A percentile compares a stretch with the other conserved stretches of the same genome.
Evolutionary conservation across 1,139 yeast species (phyloP).

Genomic region (Sugiyamaella japonica): DNA sequence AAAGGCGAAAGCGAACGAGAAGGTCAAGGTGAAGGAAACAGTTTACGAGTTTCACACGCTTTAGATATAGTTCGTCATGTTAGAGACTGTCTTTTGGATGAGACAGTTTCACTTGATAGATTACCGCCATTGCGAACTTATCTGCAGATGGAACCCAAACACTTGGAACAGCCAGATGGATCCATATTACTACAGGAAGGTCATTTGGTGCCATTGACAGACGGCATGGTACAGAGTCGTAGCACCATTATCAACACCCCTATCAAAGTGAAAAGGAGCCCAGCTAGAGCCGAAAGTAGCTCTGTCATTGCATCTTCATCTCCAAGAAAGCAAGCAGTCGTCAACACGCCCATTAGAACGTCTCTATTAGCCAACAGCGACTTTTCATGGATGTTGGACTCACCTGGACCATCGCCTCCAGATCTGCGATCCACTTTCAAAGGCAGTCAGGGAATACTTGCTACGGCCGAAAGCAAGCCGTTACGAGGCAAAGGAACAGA

Average conservation of each 20-base stretch:
- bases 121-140: background rate
- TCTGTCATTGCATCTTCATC: background rate
- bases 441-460: background rate
- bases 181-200: background rate
- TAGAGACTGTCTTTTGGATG: slow-evolving; percentile 25
- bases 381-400: slow-evolving; percentile 30
- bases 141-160: background rate
- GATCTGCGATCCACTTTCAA: slow-evolving; percentile 15
- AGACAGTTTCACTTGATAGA: background rate
- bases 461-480: slow-evolving; percentile 4
- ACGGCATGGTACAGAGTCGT: background rate
- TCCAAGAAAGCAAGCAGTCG: slow-evolving; percentile 6
- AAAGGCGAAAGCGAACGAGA: slow-evolving; percentile 9
- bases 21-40: background rate
- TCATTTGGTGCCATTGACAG: background rate
- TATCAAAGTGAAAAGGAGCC: background rate
- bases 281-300: background rate
- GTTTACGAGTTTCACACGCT: slow-evolving; percentile 19
- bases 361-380: slow-evolving; percentile 28
- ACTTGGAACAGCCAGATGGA: background rate
- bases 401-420: slow-evolving; percentile 16
- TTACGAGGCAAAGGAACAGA: slow-evolving; percentile 10
- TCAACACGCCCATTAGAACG: slow-evolving; percentile 22
- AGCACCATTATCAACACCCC: background rate
- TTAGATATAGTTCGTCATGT: slow-evolving; percentile 28